A percentile compares a stretch with the other conserved stretches of the same genome.
These are phyloP conservation scores for Fonsecaea monophora DNA, from an alignment of 2,329 filamentous ascomycete genomes.

Conservation along the genomic window DNA sequence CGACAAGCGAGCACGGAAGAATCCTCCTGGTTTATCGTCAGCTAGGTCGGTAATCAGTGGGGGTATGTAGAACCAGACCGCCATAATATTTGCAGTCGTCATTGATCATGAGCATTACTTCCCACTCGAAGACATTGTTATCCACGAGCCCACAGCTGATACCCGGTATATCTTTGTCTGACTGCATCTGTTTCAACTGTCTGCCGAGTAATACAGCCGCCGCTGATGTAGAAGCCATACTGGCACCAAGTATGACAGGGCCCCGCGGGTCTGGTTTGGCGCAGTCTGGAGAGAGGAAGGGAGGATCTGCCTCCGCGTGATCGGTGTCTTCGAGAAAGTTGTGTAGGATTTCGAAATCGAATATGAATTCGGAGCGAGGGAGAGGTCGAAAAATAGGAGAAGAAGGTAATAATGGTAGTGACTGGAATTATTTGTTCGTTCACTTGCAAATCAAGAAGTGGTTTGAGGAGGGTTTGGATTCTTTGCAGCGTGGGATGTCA, in stretches of 20 bases:
- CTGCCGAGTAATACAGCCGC: conserved; percentile 77
- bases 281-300: neutral
- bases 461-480: neutral
- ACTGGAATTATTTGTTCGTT: neutral
- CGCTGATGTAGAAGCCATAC: conserved; percentile 56
- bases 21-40: conserved; percentile 69
- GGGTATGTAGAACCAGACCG: conserved; percentile 62
- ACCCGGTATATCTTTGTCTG: conserved; percentile 86
- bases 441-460: neutral
- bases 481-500: neutral
- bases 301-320: neutral
- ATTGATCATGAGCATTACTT: conserved; percentile 98
- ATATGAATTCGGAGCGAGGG: neutral
- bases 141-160: conserved; percentile 90
- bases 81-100: conserved; percentile 94
- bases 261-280: neutral
- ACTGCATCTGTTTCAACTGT: conserved; percentile 94
- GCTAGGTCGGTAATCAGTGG: neutral
- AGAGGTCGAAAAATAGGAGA: neutral
- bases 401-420: neutral
- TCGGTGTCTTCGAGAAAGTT: neutral
- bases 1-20: conserved; percentile 82
- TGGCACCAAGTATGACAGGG: neutral
- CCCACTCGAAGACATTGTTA: conserved; percentile 94
- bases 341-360: neutral